Evolutionary conservation across 345 rosid genomes (phyloP).

Genomic region (Sisymbrium altissimum): DNA sequence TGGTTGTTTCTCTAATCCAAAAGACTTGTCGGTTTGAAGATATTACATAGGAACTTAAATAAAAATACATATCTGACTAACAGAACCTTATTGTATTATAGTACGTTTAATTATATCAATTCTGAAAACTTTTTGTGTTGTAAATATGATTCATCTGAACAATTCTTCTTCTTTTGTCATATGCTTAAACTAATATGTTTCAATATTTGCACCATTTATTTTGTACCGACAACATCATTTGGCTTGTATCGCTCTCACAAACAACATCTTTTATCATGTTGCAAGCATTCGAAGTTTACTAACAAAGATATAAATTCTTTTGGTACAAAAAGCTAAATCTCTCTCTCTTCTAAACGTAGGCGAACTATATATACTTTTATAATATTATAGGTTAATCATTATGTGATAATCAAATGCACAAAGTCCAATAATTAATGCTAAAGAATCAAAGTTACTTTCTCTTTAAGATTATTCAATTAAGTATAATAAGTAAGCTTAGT

Average conservation of each 20-base stretch:
- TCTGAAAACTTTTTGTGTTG: not conserved
- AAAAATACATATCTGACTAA: not conserved
- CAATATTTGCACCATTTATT: not conserved
- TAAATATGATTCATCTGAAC: not conserved
- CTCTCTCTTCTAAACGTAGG: conserved; percentile 25
- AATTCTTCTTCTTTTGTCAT: not conserved
- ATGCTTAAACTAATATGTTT: not conserved
- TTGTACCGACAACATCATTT: conserved; percentile 28
- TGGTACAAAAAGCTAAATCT: conserved; percentile 10
- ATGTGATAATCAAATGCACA: conserved; percentile 34
- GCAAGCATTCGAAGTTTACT: conserved; percentile 22
- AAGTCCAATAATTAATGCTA: conserved; percentile 17
- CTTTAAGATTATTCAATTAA: conserved; percentile 29
- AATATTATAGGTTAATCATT: conserved; percentile 31
- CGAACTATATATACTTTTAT: conserved; percentile 4
- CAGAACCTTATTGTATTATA: not conserved
- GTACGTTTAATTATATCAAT: not conserved
- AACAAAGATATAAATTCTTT: not conserved
- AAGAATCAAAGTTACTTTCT: conserved; percentile 27
- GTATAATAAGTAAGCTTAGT: conserved; percentile 23
- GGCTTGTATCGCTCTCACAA: conserved; percentile 22
- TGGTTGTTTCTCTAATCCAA: not conserved
- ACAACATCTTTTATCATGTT: conserved; percentile 26
- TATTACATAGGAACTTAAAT: not conserved
- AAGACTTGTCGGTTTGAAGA: not conserved